Conservation (phyloP, 495 filamentous ascomycete genomes). For the Neurospora sp. region DNA sequence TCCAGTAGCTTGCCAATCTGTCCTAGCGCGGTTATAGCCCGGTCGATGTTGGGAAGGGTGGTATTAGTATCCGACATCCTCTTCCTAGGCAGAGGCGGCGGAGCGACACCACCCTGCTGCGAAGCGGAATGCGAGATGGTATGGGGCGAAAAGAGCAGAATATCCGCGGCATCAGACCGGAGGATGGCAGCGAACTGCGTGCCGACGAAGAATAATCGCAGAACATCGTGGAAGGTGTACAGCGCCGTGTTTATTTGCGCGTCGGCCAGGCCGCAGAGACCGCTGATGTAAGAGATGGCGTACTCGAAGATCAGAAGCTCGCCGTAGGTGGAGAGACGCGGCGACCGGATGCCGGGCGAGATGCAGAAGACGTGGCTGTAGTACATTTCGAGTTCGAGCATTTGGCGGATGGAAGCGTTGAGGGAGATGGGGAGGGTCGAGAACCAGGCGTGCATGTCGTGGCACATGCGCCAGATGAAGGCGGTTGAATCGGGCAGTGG, state of each 20-base stretch:
- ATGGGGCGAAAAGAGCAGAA: slow-evolving; percentile 27
- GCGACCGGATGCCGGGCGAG: slow-evolving; percentile 60
- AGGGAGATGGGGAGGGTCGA: slow-evolving; percentile 49
- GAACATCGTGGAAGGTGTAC: slow-evolving; percentile 64
- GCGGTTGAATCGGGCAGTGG: slow-evolving; percentile 48
- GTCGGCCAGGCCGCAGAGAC: slow-evolving; percentile 45
- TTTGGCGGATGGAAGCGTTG: slow-evolving; percentile 48
- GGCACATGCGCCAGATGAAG: slow-evolving; percentile 54
- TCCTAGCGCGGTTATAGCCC: slow-evolving; percentile 36
- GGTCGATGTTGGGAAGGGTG: slow-evolving; percentile 30
- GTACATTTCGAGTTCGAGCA: slow-evolving; percentile 71
- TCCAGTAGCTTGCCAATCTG: slow-evolving; percentile 33
- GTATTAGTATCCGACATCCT: slow-evolving; percentile 14
- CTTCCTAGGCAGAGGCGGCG: slow-evolving; percentile 28
- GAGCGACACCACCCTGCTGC: slow-evolving; percentile 12
- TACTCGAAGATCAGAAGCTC: slow-evolving; percentile 74
- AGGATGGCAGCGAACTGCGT: slow-evolving; percentile 60
- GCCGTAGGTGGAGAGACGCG: slow-evolving; percentile 53
- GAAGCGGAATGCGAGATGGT: slow-evolving; percentile 19
- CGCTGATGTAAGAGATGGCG: slow-evolving; percentile 59
- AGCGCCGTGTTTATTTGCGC: slow-evolving; percentile 41
- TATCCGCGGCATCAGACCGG: slow-evolving; percentile 38
- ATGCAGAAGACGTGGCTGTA: slow-evolving; percentile 80
- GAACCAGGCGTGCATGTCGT: slow-evolving; percentile 57
- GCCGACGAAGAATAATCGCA: slow-evolving; percentile 62